These are phyloP conservation scores for Monilinia aucupariae DNA, from an alignment of 2,329 filamentous ascomycete genomes.

Conservation along the genomic window DNA sequence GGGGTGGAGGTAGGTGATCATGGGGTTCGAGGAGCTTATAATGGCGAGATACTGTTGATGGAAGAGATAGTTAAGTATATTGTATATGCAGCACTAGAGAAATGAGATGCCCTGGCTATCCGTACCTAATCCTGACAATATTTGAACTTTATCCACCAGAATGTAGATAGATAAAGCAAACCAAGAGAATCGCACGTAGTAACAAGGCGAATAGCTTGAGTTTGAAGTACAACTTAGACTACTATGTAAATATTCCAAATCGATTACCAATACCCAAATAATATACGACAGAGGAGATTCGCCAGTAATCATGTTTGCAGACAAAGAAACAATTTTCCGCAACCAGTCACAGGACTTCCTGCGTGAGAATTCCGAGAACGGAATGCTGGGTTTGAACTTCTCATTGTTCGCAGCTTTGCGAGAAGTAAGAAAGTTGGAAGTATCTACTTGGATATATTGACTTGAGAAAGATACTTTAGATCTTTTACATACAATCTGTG, in stretches of 20 bases:
- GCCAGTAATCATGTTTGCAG: background rate
- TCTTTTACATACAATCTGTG: background rate
- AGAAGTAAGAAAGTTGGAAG: background rate
- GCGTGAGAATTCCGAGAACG: background rate
- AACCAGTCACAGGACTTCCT: constrained; percentile 8
- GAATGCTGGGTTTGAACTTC: background rate
- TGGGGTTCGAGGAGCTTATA: background rate
- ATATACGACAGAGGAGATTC: background rate
- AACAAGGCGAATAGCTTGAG: background rate
- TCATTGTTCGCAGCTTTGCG: constrained; percentile 11
- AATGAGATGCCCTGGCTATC: background rate
- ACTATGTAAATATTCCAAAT: background rate
- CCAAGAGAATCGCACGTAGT: too few relatives aligned
- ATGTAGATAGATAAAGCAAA: background rate
- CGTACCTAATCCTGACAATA: background rate
- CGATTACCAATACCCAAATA: background rate
- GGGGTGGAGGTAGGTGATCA: background rate
- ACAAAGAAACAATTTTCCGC: background rate
- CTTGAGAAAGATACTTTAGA: background rate
- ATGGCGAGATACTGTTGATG: background rate
- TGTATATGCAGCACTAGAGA: too few relatives aligned
- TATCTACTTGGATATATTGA: accelerated
- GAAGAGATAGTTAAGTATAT: background rate
- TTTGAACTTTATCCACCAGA: background rate
- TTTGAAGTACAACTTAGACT: background rate